A percentile compares a stretch with the other conserved stretches of the same genome.
Evolutionary conservation across 164 flowering plant genomes (phyloP).

Genomic region (Platanus orientalis): DNA sequence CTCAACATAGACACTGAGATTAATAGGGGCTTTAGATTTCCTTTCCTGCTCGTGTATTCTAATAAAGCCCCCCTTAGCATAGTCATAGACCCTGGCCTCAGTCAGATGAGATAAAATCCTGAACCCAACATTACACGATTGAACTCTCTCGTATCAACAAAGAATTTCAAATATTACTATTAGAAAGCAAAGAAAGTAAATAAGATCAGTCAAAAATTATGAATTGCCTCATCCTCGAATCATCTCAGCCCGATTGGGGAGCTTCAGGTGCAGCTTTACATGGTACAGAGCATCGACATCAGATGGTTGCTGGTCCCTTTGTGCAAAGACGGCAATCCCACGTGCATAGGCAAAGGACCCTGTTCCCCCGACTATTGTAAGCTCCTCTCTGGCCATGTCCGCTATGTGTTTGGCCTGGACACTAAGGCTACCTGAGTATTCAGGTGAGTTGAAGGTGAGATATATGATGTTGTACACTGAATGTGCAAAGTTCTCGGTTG

Average conservation of each 20-base stretch:
- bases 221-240: constrained; percentile 28
- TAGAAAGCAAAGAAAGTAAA: neutral
- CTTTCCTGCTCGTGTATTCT: too few relatives aligned
- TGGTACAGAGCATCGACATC: constrained; percentile 40
- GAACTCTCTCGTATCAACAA: too few relatives aligned
- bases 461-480: constrained; percentile 69
- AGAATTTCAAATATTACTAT: neutral
- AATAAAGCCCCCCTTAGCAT: too few relatives aligned
- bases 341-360: constrained; percentile 84
- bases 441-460: constrained; percentile 53
- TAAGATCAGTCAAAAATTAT: neutral
- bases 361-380: constrained; percentile 80
- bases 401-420: constrained; percentile 45
- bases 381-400: constrained; percentile 37
- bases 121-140: too few relatives aligned
- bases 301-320: constrained; percentile 16
- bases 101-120: too few relatives aligned
- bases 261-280: constrained; percentile 51
- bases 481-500: constrained; percentile 48
- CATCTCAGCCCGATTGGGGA: constrained; percentile 38
- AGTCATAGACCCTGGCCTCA: too few relatives aligned
- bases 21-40: too few relatives aligned
- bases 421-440: constrained; percentile 61
- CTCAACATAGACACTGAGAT: too few relatives aligned
- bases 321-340: constrained; percentile 58